Conservation (phyloP, 306 rosid species). For the Malus sylvestris region DNA sequence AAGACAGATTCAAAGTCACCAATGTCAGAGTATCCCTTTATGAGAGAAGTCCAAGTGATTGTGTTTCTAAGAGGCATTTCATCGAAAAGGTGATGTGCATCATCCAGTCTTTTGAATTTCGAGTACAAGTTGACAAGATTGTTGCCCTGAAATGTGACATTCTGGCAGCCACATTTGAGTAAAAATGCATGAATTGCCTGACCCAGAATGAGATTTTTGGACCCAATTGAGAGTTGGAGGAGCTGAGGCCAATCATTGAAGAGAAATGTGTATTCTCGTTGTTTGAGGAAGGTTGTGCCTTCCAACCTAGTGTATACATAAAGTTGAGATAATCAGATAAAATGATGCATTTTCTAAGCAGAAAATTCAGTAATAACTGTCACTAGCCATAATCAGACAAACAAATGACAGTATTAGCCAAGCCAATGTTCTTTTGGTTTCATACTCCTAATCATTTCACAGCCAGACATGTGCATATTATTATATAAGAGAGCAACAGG, state of each 20-base stretch:
- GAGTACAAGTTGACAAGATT: slow-evolving; percentile 39
- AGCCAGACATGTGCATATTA: neutral
- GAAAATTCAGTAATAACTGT: neutral
- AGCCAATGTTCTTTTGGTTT: neutral
- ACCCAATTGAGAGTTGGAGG: slow-evolving; percentile 33
- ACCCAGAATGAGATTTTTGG: slow-evolving; percentile 27
- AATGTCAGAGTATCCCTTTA: slow-evolving; percentile 37
- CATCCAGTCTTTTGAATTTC: slow-evolving; percentile 22
- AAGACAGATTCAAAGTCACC: slow-evolving; percentile 31
- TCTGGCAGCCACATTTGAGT: slow-evolving; percentile 28
- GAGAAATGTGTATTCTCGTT: neutral
- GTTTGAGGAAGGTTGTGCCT: neutral
- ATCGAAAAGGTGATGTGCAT: slow-evolving; percentile 40
- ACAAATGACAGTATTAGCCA: neutral
- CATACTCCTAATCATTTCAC: neutral
- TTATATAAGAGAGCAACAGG: neutral
- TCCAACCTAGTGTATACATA: slow-evolving; percentile 5
- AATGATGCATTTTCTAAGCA: neutral
- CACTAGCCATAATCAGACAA: neutral
- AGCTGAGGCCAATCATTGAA: slow-evolving; percentile 37
- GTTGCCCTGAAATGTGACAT: slow-evolving; percentile 31
- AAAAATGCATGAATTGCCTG: slow-evolving; percentile 41
- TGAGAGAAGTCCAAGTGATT: slow-evolving; percentile 49
- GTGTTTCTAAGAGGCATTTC: slow-evolving; percentile 40
- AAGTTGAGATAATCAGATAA: slow-evolving; percentile 19